A percentile compares a stretch with the other conserved stretches of the same genome.
These are phyloP conservation scores for Rehmannia glutinosa DNA, from an alignment of 257 asterid species.

Conservation along the genomic window DNA sequence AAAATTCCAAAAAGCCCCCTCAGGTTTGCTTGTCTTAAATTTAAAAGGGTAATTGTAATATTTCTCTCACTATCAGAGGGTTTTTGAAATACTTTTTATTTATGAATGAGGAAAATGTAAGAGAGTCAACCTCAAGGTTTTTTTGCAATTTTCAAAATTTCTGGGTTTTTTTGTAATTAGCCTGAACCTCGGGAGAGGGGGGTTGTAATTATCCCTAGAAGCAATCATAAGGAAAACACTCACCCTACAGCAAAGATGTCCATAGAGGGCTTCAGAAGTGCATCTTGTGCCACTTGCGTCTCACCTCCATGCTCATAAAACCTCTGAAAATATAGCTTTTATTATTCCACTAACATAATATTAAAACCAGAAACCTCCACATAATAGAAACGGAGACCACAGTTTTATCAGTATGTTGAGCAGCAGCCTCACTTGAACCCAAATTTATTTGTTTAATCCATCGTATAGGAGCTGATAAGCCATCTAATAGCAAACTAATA, in stretches of 20 bases:
- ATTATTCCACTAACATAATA: conserved; percentile 8
- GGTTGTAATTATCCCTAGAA: too few relatives aligned
- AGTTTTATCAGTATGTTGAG: background rate
- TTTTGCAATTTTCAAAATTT: too few relatives aligned
- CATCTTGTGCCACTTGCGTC: conserved; percentile 72
- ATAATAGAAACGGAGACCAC: background rate
- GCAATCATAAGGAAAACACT: conserved; percentile 48
- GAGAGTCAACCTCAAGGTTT: too few relatives aligned
- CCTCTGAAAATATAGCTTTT: conserved; percentile 57
- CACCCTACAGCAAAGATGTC: conserved; percentile 98
- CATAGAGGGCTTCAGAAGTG: conserved; percentile 85
- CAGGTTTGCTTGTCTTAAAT: too few relatives aligned
- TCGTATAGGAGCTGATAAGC: background rate
- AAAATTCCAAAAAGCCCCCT: too few relatives aligned
- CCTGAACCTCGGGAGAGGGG: too few relatives aligned
- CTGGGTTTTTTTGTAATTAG: too few relatives aligned
- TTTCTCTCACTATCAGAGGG: too few relatives aligned
- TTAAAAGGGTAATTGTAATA: too few relatives aligned
- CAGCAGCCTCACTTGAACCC: conserved; percentile 3
- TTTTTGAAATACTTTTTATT: too few relatives aligned
- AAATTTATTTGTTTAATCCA: background rate
- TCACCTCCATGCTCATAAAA: conserved; percentile 97
- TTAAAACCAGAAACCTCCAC: conserved; percentile 8
- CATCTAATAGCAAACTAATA: background rate
- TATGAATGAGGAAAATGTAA: too few relatives aligned